Evolutionary conservation across 73 alveolate species (phyloP).

Genomic region (Uronychia setigera): DNA sequence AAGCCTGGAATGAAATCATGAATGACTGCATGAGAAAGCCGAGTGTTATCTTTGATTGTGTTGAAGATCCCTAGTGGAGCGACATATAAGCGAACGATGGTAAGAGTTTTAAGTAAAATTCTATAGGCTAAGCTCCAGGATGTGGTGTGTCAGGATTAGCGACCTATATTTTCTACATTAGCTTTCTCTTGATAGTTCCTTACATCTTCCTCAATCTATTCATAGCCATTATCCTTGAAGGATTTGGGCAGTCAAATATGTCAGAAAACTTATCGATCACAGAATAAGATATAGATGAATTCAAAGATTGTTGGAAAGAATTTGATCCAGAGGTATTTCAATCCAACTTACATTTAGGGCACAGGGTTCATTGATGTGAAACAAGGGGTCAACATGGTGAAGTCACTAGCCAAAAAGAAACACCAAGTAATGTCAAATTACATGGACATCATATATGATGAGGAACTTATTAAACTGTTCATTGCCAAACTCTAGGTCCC

Average conservation of each 20-base stretch:
- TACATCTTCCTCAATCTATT: conserved; percentile 68
- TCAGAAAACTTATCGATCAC: conserved; percentile 13
- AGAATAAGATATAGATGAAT: conserved; percentile 3
- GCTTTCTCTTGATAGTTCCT: conserved; percentile 49
- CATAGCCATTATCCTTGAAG: conserved; percentile 68
- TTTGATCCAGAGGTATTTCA: conserved; percentile 34
- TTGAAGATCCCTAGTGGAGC: background rate
- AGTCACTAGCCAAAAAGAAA: background rate
- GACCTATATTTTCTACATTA: conserved; percentile 29
- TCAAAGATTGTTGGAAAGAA: conserved; percentile 32
- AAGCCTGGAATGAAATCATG: conserved; percentile 51
- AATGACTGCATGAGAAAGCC: conserved; percentile 57
- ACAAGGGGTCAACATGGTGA: background rate
- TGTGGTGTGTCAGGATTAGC: conserved; percentile 13
- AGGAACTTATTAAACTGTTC: background rate
- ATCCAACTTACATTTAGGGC: background rate
- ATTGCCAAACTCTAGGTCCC: background rate
- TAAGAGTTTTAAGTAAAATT: conserved; percentile 1
- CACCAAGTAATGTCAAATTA: background rate
- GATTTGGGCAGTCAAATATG: conserved; percentile 10
- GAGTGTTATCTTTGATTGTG: conserved; percentile 27
- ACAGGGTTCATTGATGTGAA: background rate
- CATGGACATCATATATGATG: background rate
- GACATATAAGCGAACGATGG: background rate
- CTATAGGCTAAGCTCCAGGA: background rate